A percentile compares a stretch with the other conserved stretches of the same genome.
Conservation (phyloP, 352 stramenopile genomes). For the Peronospora belbahrii region DNA sequence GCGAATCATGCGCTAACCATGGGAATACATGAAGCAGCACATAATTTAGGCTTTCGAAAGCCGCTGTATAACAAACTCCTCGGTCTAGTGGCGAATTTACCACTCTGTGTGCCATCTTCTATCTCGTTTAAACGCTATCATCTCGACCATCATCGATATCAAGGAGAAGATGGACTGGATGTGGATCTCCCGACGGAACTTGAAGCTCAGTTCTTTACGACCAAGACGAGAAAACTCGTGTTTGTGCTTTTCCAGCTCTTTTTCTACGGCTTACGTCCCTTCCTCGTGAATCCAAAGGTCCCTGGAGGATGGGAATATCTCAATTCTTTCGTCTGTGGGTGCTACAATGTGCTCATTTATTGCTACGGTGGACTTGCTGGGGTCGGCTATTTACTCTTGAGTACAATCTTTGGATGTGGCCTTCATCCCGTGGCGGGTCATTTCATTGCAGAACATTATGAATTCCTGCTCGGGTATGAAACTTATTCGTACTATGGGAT, state of each 20-base stretch:
- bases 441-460: slow-evolving; percentile 97
- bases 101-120: slow-evolving; percentile 87
- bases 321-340: slow-evolving; percentile 77
- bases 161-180: slow-evolving; percentile 91
- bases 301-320: slow-evolving; percentile 79
- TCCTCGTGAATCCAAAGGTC: slow-evolving; percentile 89
- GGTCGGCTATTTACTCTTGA: slow-evolving; percentile 90
- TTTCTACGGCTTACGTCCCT: slow-evolving; percentile 91
- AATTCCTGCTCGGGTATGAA: slow-evolving; percentile 91
- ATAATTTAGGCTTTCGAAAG: slow-evolving; percentile 94
- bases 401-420: slow-evolving; percentile 87
- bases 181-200: slow-evolving; percentile 89
- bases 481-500: slow-evolving; percentile 98
- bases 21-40: slow-evolving; percentile 93
- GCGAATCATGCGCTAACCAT: slow-evolving; percentile 93
- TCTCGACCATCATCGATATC: slow-evolving; percentile 95
- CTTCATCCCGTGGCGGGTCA: slow-evolving; percentile 94
- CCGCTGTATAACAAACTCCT: slow-evolving; percentile 86
- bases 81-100: slow-evolving; percentile 90
- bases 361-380: slow-evolving; percentile 69
- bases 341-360: slow-evolving; percentile 83
- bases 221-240: slow-evolving; percentile 84
- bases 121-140: slow-evolving; percentile 96
- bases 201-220: slow-evolving; percentile 88
- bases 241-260: slow-evolving; percentile 90